Base-by-base conservation (phyloP, 352 stramenopile species). In the Globisporangium takayamanum region DNA sequence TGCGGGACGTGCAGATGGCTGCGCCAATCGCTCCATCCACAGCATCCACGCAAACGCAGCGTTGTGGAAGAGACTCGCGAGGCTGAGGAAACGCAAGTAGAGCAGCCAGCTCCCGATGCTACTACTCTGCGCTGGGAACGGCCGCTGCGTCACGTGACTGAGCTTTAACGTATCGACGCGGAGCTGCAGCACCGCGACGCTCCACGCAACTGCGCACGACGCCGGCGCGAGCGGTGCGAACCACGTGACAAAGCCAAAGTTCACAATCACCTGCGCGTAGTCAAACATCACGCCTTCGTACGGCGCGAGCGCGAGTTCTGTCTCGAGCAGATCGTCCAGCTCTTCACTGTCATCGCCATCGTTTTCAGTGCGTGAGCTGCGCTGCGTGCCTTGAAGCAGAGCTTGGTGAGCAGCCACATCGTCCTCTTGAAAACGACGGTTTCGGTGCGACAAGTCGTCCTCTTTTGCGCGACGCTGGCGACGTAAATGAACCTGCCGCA, bases 241-340 rank as follows among this genome's bases (percentile, higher is more conserved):
- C 71, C 78, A 88, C 26, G 79, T 68, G 18, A 89, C 68, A 59
- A 79, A 84, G 10, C 77, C 83, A 33, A 91, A 68, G 30, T 65
- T 80, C 18, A 85, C 64, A 54, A 86, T 53, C 28, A 92, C 67
- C 50, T 89, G 80, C 10, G 80, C 80, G 63, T 91, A 92, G 66
- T 90, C 83, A 44, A 84, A 79, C 56, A 91, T 72, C 14, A 91
- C 80, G 36, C 83, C 83, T 28, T 88, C 77, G 57, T 89, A 89
- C 37, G 65, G 57, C 7, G 68, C 64, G 39, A 92, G 56, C 20
- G 59, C 55, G 12, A 80, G 59, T 36, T 92, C 78, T 1, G 22
- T 37, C 28, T 78, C 74, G 15, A 85, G 54, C 18, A 39, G n/a
- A 10, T 15, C 44, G 44, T 10, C 7, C 14, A 14, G 33, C 26